Conservation (phyloP, 1,284 basidiomycete species). For the Austropuccinia psidii region DNA sequence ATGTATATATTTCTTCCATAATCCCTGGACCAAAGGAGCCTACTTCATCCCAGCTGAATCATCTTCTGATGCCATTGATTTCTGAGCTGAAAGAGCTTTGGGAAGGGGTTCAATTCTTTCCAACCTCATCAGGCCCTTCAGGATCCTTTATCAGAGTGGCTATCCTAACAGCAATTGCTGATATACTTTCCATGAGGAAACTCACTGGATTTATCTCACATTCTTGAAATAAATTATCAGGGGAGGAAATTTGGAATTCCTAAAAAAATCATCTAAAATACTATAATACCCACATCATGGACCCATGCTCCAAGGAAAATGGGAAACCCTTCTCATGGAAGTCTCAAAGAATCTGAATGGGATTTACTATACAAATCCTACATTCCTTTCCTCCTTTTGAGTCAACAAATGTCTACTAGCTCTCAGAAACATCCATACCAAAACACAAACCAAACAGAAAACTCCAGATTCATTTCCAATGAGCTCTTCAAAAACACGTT, state of each 20-base stretch:
- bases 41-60: slow-evolving; percentile 42
- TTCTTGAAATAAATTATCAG: slow-evolving; percentile 13
- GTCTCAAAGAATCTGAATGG: slow-evolving; percentile 16
- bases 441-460: background rate
- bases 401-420: too few species aligned
- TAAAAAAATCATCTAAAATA: background rate
- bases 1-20: slow-evolving; percentile 49
- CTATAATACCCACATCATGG: background rate
- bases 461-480: background rate
- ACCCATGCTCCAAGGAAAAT: background rate
- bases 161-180: slow-evolving; percentile 1
- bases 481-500: slow-evolving; percentile 7
- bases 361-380: background rate
- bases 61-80: slow-evolving; percentile 45
- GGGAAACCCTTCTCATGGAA: background rate
- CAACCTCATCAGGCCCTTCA: slow-evolving; percentile 12
- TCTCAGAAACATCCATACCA: too few species aligned
- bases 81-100: slow-evolving; percentile 45
- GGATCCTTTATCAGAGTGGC: background rate
- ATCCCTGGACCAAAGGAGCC: slow-evolving; percentile 44
- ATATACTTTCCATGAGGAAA: background rate
- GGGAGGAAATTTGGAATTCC: slow-evolving; percentile 6
- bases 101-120: slow-evolving; percentile 31
- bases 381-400: background rate
- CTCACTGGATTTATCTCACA: slow-evolving; percentile 1